Evolutionary conservation across 441 rosid species (phyloP).

Genomic region (Iberis amara): DNA sequence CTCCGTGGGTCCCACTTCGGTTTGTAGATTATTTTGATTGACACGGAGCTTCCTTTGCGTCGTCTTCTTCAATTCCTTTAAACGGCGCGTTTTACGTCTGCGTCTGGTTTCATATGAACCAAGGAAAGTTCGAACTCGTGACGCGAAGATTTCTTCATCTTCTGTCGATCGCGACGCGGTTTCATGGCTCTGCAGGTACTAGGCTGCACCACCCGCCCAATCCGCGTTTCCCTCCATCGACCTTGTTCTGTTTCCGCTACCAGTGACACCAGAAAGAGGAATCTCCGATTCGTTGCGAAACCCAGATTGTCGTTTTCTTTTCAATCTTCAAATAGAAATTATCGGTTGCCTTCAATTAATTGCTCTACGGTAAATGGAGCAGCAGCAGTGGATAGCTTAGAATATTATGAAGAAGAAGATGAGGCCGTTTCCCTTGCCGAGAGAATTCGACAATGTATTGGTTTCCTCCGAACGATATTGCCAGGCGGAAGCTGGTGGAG

Average conservation of each 20-base stretch:
- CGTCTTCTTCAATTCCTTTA: not conserved
- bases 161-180: constrained; percentile 2
- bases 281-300: constrained; percentile 26
- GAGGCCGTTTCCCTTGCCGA: constrained; percentile 36
- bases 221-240: constrained; percentile 34
- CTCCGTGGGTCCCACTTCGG: constrained; percentile 16
- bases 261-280: constrained; percentile 20
- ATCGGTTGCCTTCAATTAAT: constrained; percentile 24
- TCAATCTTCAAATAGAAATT: constrained; percentile 13
- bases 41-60: constrained; percentile 26
- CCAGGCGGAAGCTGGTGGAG: constrained; percentile 98
- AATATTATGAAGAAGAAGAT: constrained; percentile 33
- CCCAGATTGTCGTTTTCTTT: constrained; percentile 19
- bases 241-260: constrained; percentile 12
- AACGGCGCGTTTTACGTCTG: constrained; percentile 12
- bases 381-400: constrained; percentile 36
- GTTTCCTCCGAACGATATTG: constrained; percentile 46
- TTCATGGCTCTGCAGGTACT: constrained; percentile 51
- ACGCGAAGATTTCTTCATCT: constrained; percentile 19
- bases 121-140: constrained; percentile 15
- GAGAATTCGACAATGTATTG: constrained; percentile 46
- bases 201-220: constrained; percentile 38
- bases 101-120: constrained; percentile 21
- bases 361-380: constrained; percentile 63
- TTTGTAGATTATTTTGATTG: constrained; percentile 23